Base-by-base conservation (phyloP, 306 rosid species). In the Astragalus membranaceus region DNA sequence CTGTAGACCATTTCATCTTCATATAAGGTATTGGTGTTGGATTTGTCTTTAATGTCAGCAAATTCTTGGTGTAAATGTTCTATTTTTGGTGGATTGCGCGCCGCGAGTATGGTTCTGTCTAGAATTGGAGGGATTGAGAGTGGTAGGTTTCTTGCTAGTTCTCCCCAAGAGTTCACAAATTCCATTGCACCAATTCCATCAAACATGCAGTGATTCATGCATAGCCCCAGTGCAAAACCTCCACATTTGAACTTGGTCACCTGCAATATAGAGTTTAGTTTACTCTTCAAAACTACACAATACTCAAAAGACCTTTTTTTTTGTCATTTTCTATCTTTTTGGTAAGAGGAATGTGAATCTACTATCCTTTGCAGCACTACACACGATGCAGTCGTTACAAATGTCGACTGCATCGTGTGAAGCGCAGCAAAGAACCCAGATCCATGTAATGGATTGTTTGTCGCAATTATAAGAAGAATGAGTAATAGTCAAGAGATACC, bases 131-230 rank as follows among this genome's bases (percentile, higher is more conserved):
- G 83, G 7, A 87, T 79, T 0, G 75, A 64, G 20, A 91, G 76
- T 5, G 95, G 92, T 47, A 81, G 67, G 32, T 82, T 89, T 66
- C 99, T 85, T 2, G 96, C 95, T 36, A 67, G 74, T 81, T 91
- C 88, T 10, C 91, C 92, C 97, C 99, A 94, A 3, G 97, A 85
- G 71, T 89, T 91, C 66, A 94, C 86, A 72, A 94, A 91, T 49
- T 91, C 88, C 99, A 91, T 89, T 0, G 96, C 95, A 6, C 79
- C 86, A 74, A 94, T 78, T 12, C 99, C 99, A 75, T 94, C 99
- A 43, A 77, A 81, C 97, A 91, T 91, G 10, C 96, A 86, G 47
- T 94, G 99, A 53, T 94, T 94, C 87, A 86, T 61, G 80, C 95
- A 81, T 37, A 94, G 17, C 44, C 97, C 99, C 51, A 94, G 79